phyloP scores from a whole-genome alignment of 495 filamentous ascomycete species.

The Aspergillus sclerotioniger region DNA sequence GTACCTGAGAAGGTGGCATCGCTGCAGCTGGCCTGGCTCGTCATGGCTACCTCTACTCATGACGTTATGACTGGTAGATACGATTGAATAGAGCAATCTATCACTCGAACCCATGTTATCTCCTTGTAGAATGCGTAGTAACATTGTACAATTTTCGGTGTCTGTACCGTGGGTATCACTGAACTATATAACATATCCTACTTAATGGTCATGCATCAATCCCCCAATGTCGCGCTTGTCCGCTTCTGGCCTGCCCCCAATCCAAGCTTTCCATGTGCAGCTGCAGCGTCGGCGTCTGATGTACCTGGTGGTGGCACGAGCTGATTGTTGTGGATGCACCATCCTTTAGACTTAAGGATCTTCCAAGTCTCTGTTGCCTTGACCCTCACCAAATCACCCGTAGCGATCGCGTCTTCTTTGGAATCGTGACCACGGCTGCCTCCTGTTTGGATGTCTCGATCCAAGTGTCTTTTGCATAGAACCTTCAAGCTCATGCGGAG shows the following conservation, averaged over 20 bases:
- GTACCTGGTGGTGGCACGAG: constrained; percentile 46
- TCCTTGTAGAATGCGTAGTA: not conserved
- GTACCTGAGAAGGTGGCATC: constrained; percentile 21
- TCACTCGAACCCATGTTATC: constrained; percentile 8
- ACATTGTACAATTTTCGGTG: not conserved
- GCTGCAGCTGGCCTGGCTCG: not conserved
- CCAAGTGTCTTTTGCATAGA: constrained; percentile 62
- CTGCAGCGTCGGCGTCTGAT: constrained; percentile 4
- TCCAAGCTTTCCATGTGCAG: constrained; percentile 15
- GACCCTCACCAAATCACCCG: constrained; percentile 77
- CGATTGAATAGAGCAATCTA: constrained; percentile 23
- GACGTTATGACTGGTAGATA: constrained; percentile 34
- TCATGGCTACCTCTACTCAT: constrained; percentile 25
- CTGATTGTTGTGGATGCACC: constrained; percentile 53
- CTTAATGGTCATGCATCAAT: not conserved
- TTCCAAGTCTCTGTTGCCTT: constrained; percentile 66
- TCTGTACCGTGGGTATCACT: constrained; percentile 6
- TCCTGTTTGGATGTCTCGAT: constrained; percentile 73
- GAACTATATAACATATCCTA: not conserved
- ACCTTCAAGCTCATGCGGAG: constrained; percentile 69
- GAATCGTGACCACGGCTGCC: constrained; percentile 77
- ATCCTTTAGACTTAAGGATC: constrained; percentile 59
- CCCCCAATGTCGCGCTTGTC: constrained; percentile 6
- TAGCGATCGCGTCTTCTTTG: constrained; percentile 81
- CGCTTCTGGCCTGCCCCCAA: constrained; percentile 27